Percentiles rank a stretch among this genome's conserved stretches.
Conservation (phyloP, 495 filamentous ascomycete genomes). For the Talaromyces wortmannii region DNA sequence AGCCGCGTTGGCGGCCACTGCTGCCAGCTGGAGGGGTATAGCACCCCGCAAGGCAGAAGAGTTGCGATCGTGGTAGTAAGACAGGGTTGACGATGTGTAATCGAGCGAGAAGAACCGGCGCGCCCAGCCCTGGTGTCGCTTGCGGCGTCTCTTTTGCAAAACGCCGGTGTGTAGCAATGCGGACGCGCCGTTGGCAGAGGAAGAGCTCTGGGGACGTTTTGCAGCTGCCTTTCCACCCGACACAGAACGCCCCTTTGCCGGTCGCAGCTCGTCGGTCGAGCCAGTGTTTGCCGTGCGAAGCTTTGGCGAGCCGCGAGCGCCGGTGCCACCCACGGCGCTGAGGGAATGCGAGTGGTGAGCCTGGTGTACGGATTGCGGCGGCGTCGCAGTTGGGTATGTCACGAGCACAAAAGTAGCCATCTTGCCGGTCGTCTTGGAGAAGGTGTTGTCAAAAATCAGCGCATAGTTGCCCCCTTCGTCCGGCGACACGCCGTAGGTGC, state of each 20-base stretch:
- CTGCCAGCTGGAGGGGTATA: constrained; percentile 85
- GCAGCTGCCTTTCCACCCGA: background rate
- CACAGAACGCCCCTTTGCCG: constrained; percentile 1
- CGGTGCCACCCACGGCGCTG: constrained; percentile 21
- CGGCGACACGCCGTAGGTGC: constrained; percentile 69
- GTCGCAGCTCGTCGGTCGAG: constrained; percentile 28
- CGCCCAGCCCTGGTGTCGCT: constrained; percentile 89
- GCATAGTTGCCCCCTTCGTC: constrained; percentile 88
- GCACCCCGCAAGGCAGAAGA: constrained; percentile 85
- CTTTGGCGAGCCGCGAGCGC: background rate
- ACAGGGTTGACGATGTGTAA: constrained; percentile 82
- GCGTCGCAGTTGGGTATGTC: constrained; percentile 79
- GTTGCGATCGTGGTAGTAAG: constrained; percentile 91
- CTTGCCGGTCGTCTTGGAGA: constrained; percentile 92
- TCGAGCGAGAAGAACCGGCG: constrained; percentile 92
- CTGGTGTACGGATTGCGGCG: constrained; percentile 71
- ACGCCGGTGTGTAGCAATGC: constrained; percentile 61
- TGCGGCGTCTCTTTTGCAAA: constrained; percentile 81
- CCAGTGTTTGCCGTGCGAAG: constrained; percentile 11
- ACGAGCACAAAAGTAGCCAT: constrained; percentile 89
- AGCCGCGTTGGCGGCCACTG: constrained; percentile 79
- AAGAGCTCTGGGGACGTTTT: constrained; percentile 15
- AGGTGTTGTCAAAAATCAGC: constrained; percentile 97
- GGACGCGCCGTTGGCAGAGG: constrained; percentile 8
- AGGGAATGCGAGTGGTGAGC: constrained; percentile 47